phyloP scores from a whole-genome alignment of 1,139 yeast species.

The Yamadazyma atlantica region DNA sequence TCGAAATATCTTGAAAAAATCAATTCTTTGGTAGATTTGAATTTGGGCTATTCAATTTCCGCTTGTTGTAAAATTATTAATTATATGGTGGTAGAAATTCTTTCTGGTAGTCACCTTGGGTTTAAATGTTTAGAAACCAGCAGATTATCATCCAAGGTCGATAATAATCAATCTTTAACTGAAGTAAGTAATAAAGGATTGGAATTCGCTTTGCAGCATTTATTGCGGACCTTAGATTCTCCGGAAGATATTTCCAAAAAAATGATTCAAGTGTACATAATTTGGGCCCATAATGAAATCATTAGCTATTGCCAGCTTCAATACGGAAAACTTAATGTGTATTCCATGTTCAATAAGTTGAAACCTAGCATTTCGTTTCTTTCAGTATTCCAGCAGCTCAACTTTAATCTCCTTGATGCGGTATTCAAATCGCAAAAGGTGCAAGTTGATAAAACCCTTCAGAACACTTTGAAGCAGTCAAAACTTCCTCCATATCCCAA shows the following conservation, averaged over 20 bases:
- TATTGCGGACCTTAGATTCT: conserved; percentile 30
- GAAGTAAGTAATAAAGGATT: conserved; percentile 7
- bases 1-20: background rate
- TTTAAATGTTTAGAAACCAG: background rate
- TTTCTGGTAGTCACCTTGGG: conserved; percentile 2
- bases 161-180: too few species aligned
- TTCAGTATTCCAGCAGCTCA: conserved; percentile 13
- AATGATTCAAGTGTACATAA: conserved; percentile 10
- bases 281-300: conserved; percentile 11
- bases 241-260: conserved; percentile 9
- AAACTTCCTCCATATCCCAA: conserved; percentile 32
- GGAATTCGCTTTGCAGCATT: conserved; percentile 11
- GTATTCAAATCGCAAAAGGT: background rate
- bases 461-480: conserved; percentile 15
- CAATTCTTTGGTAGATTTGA: background rate
- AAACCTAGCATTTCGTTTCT: conserved; percentile 25
- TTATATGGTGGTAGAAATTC: conserved; percentile 6
- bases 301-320: conserved; percentile 13
- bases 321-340: conserved; percentile 16
- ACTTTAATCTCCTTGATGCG: conserved; percentile 4
- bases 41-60: background rate
- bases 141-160: conserved; percentile 5
- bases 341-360: conserved; percentile 21
- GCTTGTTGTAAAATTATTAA: conserved; percentile 5
- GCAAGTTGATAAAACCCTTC: conserved; percentile 17